Conservation (phyloP, 2,329 filamentous ascomycete genomes). For the Botrytis byssoidea region DNA sequence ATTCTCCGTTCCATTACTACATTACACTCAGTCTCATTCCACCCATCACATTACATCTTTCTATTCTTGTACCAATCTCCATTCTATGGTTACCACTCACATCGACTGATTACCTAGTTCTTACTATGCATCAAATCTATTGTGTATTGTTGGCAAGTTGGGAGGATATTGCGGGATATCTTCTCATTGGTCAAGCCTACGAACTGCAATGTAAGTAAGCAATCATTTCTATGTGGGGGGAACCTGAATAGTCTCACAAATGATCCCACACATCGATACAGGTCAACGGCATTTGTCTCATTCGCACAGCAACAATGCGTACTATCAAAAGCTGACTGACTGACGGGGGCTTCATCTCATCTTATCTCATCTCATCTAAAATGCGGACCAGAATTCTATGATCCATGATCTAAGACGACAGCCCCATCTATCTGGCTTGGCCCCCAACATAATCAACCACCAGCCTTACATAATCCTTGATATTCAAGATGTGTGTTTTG, state of each 20-base stretch:
- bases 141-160: background rate
- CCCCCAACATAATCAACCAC: background rate
- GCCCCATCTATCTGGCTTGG: background rate
- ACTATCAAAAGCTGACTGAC: background rate
- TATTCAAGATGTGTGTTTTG: background rate
- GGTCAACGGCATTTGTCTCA: conserved; percentile 9
- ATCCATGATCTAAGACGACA: background rate
- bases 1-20: conserved; percentile 1
- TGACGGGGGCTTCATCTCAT: conserved; percentile 3
- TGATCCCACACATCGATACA: background rate
- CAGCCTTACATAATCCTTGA: background rate
- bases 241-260: background rate
- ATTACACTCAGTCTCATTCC: background rate
- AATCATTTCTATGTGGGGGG: background rate
- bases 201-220: background rate
- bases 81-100: background rate
- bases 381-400: background rate
- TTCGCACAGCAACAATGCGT: background rate
- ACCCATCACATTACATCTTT: background rate
- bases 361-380: conserved; percentile 13
- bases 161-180: background rate
- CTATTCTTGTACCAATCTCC: background rate
- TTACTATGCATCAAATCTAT: background rate
- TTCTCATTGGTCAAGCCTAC: background rate
- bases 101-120: background rate